Percentiles rank a stretch among this genome's conserved stretches.
phyloP scores from a whole-genome alignment of 371 early-diverging fungal species.

The Mortierella sp. region DNA sequence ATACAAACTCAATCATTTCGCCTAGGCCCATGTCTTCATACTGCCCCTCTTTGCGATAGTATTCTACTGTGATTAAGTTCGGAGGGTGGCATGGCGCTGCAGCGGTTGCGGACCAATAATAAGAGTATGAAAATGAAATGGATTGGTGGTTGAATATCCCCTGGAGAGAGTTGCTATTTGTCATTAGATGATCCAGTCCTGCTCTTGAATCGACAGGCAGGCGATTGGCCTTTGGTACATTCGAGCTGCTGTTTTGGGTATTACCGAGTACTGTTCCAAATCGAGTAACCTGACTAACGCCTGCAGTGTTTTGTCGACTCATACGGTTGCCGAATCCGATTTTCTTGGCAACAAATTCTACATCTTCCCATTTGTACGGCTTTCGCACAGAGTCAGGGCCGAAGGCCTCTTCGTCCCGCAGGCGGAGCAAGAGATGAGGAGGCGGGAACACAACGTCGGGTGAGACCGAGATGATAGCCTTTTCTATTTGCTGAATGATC shows the following conservation, averaged over 20 bases:
- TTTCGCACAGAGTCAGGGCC: conserved; percentile 45
- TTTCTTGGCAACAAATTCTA: conserved; percentile 51
- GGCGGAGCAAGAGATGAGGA: conserved; percentile 65
- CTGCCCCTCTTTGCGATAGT: conserved; percentile 61
- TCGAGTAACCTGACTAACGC: conserved; percentile 8
- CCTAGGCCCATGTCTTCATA: conserved; percentile 67
- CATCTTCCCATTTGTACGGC: conserved; percentile 51
- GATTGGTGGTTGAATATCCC: conserved; percentile 71
- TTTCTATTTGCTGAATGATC: conserved; percentile 62
- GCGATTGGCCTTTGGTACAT: conserved; percentile 13
- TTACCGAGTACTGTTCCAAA: conserved; percentile 1
- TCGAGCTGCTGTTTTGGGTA: background rate
- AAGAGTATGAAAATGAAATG: conserved; percentile 65
- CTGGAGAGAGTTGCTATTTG: conserved; percentile 67
- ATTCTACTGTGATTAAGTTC: conserved; percentile 63
- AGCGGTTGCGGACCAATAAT: conserved; percentile 64
- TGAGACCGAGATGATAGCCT: conserved; percentile 68
- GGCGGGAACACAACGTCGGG: conserved; percentile 69
- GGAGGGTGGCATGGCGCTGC: conserved; percentile 71
- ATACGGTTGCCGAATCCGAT: conserved; percentile 50
- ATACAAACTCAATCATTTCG: conserved; percentile 64
- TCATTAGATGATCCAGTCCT: conserved; percentile 68
- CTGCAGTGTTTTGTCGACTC: conserved; percentile 16
- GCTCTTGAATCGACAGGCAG: conserved; percentile 66
- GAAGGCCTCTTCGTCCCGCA: conserved; percentile 66